Base-by-base conservation (phyloP, 2,329 filamentous ascomycete genomes). In the Emmonsiellopsis sp. region DNA sequence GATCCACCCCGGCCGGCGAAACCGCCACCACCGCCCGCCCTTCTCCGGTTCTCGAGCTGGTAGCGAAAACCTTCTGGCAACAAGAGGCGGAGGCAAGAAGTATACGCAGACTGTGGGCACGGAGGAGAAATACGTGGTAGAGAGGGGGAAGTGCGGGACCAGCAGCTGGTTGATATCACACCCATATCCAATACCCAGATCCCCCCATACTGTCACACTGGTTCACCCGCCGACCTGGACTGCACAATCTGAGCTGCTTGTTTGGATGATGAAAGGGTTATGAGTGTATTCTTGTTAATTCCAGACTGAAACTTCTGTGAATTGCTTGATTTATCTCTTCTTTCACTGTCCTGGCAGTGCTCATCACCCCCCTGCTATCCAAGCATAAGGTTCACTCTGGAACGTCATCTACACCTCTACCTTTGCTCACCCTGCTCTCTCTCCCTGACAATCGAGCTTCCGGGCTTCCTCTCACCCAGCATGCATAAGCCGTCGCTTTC, bases 401-500 rank as follows among this genome's bases (percentile, higher is more conserved):
- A 26, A 26, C 20, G 20, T 26, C 20, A 26, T 26, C 3, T 26
- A 26, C 20, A 26, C 20, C 20, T 26, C 20, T 3, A 26, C 20
- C 3, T 26, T 26, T 26, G 20, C 20, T 26, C 11, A 38, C 9
- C 16, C 32, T 48, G 35, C 31, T 9, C 7, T 34, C 32, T 26
- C 15, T 38, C 16, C 34, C 13, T n/a, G 15, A 35, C 20, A 10
- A 10, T n/a, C 13, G 35, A n/a, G 35, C 35, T 38, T 38, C 35
- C 35, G 1, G 13, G 35, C 20, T 26, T 26, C 20, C 20, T 26
- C 20, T 20, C 35, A 15, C 30, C 65, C 63, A 71, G 60, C 60
- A 84, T 84, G 81, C 79, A 79, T 65, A 80, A 81, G 68, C 79
- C 81, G 46, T 76, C 78, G 52, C 73, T 84, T 59, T 73, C 78